A percentile compares a stretch with the other conserved stretches of the same genome.
phyloP scores from a whole-genome alignment of 202 grass and related monocot genomes.

The Cymbopogon flexuosus region DNA sequence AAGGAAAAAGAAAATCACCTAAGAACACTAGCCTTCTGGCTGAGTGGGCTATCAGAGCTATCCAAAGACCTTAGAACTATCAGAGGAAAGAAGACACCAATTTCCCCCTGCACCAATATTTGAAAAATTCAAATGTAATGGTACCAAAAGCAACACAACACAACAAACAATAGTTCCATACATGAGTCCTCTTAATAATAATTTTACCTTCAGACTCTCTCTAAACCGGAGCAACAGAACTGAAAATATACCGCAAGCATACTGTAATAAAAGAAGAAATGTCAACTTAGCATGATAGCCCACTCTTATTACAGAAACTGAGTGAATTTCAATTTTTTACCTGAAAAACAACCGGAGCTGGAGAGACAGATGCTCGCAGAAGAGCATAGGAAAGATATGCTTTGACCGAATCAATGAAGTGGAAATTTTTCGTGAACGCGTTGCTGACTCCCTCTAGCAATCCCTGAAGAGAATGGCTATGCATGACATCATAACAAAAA shows the following conservation, averaged over 20 bases:
- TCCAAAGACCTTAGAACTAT: constrained; percentile 94
- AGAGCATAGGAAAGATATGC: constrained; percentile 98
- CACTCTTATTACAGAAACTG: constrained; percentile 19
- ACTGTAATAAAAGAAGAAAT: constrained; percentile 58
- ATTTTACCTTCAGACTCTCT: constrained; percentile 87
- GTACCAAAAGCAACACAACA: constrained; percentile 28
- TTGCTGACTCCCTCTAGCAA: constrained; percentile 92
- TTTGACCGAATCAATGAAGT: constrained; percentile 99
- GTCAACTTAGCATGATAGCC: constrained; percentile 8
- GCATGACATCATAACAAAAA: constrained; percentile 37
- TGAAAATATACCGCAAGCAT: constrained; percentile 90
- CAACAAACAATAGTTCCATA: constrained; percentile 13
- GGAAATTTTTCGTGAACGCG: constrained; percentile 93
- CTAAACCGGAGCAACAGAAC: constrained; percentile 95
- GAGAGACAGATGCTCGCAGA: constrained; percentile 80
- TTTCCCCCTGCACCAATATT: constrained; percentile 83
- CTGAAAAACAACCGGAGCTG: constrained; percentile 93
- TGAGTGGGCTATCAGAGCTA: constrained; percentile 73
- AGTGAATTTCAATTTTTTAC: constrained; percentile 26
- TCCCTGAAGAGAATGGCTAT: constrained; percentile 47
- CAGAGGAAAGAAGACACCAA: constrained; percentile 97
- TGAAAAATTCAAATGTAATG: background rate
- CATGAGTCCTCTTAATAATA: background rate
- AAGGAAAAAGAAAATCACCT: constrained; percentile 47
- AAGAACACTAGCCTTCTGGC: constrained; percentile 84